Percentiles rank a stretch among this genome's conserved stretches.
These are phyloP conservation scores for Alternaria triticimaculans DNA, from an alignment of 2,329 filamentous ascomycete species.

Conservation along the genomic window DNA sequence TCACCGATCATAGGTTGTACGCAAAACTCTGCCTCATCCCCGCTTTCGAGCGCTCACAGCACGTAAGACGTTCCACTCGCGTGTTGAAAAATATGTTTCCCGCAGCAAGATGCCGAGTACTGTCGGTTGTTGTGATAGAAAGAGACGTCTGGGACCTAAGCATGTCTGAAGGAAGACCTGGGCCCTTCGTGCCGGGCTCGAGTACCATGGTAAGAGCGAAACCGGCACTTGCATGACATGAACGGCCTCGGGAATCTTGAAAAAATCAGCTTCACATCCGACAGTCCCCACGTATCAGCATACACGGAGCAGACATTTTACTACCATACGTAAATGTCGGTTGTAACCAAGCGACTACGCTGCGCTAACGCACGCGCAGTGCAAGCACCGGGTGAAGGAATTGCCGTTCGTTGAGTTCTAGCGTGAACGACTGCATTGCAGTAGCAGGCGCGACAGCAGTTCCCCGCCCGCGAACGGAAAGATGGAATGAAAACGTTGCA, in stretches of 20 bases:
- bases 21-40: not conserved
- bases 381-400: not conserved
- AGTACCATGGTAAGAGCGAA: not conserved
- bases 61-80: not conserved
- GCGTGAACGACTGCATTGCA: not conserved
- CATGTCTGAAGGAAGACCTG: not conserved
- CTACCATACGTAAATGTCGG: not conserved
- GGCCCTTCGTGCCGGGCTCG: not conserved
- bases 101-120: not conserved
- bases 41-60: not conserved
- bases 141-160: not conserved
- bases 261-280: not conserved
- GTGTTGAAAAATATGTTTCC: not conserved
- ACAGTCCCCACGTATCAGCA: not conserved
- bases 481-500: not conserved
- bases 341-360: constrained; percentile 1
- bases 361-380: constrained; percentile 4
- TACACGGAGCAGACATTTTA: not conserved
- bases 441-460: not conserved
- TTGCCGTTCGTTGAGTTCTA: not conserved
- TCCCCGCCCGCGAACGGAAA: not conserved
- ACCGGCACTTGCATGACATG: not conserved
- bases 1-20: not conserved
- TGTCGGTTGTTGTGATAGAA: not conserved
- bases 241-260: not conserved